Conservation (phyloP, 176 grass and related monocot species). For the Oryza glumipatula region DNA sequence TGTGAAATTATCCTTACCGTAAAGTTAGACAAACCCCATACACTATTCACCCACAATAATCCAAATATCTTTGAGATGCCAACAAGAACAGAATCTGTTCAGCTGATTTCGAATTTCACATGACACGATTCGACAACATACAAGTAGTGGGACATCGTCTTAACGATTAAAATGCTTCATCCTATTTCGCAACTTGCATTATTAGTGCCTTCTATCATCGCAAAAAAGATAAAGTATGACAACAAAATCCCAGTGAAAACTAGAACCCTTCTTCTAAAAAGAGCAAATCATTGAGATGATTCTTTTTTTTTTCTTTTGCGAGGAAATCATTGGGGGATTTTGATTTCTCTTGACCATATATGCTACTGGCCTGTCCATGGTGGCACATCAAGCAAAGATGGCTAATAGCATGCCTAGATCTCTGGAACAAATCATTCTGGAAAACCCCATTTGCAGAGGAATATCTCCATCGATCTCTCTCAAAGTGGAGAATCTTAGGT, state of each 20-base stretch:
- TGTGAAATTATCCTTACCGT: background rate
- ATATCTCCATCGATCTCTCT: background rate
- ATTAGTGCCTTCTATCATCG: background rate
- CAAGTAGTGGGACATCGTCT: no score
- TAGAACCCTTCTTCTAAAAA: background rate
- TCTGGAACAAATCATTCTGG: background rate
- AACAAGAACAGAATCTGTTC: background rate
- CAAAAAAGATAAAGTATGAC: background rate
- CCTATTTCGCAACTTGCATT: background rate
- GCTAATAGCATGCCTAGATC: background rate
- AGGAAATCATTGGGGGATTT: background rate
- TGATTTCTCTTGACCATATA: background rate
- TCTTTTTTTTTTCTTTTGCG: background rate
- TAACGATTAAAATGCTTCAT: background rate
- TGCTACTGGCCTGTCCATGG: background rate
- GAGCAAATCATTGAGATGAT: background rate
- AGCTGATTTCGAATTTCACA: background rate
- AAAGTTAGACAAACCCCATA: background rate
- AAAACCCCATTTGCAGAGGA: background rate
- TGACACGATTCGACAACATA: background rate
- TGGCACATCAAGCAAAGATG: background rate
- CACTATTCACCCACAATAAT: background rate
- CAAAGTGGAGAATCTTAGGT: slow-evolving; percentile 44
- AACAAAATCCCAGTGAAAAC: background rate
- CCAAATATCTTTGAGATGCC: background rate